Evolutionary conservation across 805 yeast species (phyloP), one percentile per base, ranked within the genome.

Genomic region (Candida suzukii): DNA sequence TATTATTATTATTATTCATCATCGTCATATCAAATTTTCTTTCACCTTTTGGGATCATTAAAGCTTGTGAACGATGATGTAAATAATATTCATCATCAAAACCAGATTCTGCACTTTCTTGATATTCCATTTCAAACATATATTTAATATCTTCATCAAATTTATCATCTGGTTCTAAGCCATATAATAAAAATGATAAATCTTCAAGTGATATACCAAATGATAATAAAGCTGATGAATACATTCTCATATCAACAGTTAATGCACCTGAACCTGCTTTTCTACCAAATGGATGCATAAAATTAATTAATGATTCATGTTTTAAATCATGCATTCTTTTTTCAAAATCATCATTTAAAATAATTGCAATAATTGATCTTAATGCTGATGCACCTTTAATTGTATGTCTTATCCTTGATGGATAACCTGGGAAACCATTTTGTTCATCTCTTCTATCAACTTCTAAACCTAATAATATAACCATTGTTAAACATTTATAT

Each of bases 251-350:
- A 53, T 80, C 86, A 4, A 76, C 70, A 51, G 61, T 67, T 25
- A 82, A 54, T 0, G 83, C 70, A 3, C 91, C 90, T 39, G 71
- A 71, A 18, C 80, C 76, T 18, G 70, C 57, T 41, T 75, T 71
- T 45, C 90, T 64, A 1, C 81, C 84, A 60, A 77, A 72, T 2
- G 90, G 88, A 18, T 80, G 77, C 67, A 78, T 68, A 52, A 79
- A 83, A 41, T 77, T 70, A 29, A 73, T 57, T 20, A 83, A 63
- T 10, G 85, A 68, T 49, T 78, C 78, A 49, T 76, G 79, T 40
- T 68, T 61, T 21, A 80, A 61, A 54, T 83, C 93, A 50, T 78
- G 82, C 17, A 52, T 51, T 40, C 74, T 56, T 17, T 50, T 50
- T 0, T 57, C 61, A 18, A 66, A 57, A 41, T 73, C 67, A 35